These are phyloP conservation scores for Flueggea neowawraea DNA, from an alignment of 441 rosid species.

Conservation along the genomic window DNA sequence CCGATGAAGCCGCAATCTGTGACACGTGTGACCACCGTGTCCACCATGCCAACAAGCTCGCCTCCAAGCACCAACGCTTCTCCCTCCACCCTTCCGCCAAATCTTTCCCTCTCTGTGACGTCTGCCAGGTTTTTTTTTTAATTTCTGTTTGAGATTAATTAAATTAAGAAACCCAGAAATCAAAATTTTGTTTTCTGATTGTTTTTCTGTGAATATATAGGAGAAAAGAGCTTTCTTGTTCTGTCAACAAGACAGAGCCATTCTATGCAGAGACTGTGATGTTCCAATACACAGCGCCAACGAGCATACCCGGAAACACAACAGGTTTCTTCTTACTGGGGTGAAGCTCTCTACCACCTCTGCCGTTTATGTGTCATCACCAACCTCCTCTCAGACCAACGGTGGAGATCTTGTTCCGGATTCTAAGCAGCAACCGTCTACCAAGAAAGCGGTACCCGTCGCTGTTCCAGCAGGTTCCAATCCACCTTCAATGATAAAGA, in stretches of 20 bases:
- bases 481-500: slow-evolving; percentile 23
- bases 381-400: slow-evolving; percentile 11
- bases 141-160: neutral
- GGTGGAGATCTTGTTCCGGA: slow-evolving; percentile 25
- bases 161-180: no score
- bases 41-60: slow-evolving; percentile 91
- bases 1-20: slow-evolving; percentile 91
- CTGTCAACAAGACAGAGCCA: slow-evolving; percentile 94
- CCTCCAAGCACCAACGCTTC: slow-evolving; percentile 82
- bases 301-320: slow-evolving; percentile 66
- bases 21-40: slow-evolving; percentile 73
- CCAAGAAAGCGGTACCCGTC: slow-evolving; percentile 28
- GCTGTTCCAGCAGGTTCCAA: slow-evolving; percentile 10
- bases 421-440: slow-evolving; percentile 13
- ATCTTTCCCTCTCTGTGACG: slow-evolving; percentile 64
- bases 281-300: slow-evolving; percentile 64
- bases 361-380: slow-evolving; percentile 17
- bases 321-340: slow-evolving; percentile 81
- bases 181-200: no score
- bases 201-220: slow-evolving; percentile 20
- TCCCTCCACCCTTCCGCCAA: slow-evolving; percentile 66
- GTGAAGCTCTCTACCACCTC: slow-evolving; percentile 65
- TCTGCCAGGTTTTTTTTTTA: slow-evolving; percentile 59
- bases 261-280: slow-evolving; percentile 84
- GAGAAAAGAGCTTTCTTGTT: slow-evolving; percentile 78